Conservation (phyloP, 306 rosid species). For the Corylus americana region DNA sequence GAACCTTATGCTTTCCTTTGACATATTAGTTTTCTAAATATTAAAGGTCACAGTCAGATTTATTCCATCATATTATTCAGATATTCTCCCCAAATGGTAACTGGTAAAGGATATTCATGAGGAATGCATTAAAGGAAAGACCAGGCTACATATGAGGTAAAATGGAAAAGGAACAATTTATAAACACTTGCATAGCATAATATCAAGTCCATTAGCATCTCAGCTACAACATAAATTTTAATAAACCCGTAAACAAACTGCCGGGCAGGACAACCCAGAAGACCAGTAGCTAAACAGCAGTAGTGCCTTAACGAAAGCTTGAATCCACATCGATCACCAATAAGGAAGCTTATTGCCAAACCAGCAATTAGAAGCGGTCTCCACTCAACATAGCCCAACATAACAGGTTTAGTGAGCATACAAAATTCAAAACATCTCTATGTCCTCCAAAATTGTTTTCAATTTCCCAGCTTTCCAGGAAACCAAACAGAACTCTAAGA, state of each 20-base stretch:
- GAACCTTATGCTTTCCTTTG: not conserved
- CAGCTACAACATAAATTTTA: not conserved
- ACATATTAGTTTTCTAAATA: not conserved
- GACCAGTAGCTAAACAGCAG: not conserved
- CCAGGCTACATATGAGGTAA: not conserved
- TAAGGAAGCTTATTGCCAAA: not conserved
- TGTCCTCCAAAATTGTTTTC: not conserved
- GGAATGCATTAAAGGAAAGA: not conserved
- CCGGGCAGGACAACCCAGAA: constrained; percentile 2
- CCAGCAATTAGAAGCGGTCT: not conserved
- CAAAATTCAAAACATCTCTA: not conserved
- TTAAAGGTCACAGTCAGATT: not conserved
- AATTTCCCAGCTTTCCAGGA: not conserved
- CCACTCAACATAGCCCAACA: constrained; percentile 5
- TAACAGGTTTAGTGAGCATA: not conserved
- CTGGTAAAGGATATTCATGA: not conserved
- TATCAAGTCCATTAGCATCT: not conserved
- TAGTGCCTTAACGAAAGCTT: not conserved
- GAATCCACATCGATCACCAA: not conserved
- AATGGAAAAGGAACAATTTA: constrained; percentile 7
- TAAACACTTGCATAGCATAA: constrained; percentile 22
- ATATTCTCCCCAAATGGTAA: not conserved
- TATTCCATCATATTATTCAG: no score
- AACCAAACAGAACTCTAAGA: not conserved
- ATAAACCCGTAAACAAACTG: constrained; percentile 11